These are phyloP conservation scores for Wallacemonas sp. DNA, from an alignment of 208 protist genomes.

Conservation along the genomic window DNA sequence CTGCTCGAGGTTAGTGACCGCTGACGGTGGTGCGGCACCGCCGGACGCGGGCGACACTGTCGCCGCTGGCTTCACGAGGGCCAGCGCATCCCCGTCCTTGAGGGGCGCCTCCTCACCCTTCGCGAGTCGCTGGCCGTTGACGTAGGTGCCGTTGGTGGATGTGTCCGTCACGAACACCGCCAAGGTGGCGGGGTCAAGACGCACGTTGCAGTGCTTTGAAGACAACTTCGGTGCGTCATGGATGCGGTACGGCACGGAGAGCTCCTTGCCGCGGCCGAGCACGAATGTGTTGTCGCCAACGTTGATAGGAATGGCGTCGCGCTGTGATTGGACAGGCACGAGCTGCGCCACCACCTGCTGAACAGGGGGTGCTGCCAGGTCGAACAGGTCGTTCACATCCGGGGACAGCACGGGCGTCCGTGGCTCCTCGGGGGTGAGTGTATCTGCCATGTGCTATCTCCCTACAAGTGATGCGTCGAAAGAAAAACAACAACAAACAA, in stretches of 20 bases:
- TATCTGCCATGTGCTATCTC: neutral
- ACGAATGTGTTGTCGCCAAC: slow-evolving; percentile 37
- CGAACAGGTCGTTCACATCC: slow-evolving; percentile 67
- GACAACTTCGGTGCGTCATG: slow-evolving; percentile 47
- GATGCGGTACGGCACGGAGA: slow-evolving; percentile 63
- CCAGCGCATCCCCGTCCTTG: slow-evolving; percentile 50
- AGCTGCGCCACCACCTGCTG: slow-evolving; percentile 71
- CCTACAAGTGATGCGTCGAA: neutral
- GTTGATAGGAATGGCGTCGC: slow-evolving; percentile 38
- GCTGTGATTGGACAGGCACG: slow-evolving; percentile 27
- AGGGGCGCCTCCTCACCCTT: slow-evolving; percentile 41
- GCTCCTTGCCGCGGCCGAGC: slow-evolving; percentile 69
- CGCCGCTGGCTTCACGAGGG: slow-evolving; percentile 30
- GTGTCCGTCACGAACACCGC: slow-evolving; percentile 52
- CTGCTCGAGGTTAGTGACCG: slow-evolving; percentile 3
- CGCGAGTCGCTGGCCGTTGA: slow-evolving; percentile 59
- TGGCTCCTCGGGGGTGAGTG: slow-evolving; percentile 3
- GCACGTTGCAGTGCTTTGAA: slow-evolving; percentile 65
- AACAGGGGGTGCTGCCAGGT: slow-evolving; percentile 65
- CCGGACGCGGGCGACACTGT: neutral
- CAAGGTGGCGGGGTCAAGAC: slow-evolving; percentile 52
- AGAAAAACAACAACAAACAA: neutral
- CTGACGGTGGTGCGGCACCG: neutral
- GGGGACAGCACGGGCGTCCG: slow-evolving; percentile 12
- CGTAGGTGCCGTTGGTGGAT: slow-evolving; percentile 80